phyloP scores from a whole-genome alignment of 2,329 filamentous ascomycete species.

The Penicillium palitans region DNA sequence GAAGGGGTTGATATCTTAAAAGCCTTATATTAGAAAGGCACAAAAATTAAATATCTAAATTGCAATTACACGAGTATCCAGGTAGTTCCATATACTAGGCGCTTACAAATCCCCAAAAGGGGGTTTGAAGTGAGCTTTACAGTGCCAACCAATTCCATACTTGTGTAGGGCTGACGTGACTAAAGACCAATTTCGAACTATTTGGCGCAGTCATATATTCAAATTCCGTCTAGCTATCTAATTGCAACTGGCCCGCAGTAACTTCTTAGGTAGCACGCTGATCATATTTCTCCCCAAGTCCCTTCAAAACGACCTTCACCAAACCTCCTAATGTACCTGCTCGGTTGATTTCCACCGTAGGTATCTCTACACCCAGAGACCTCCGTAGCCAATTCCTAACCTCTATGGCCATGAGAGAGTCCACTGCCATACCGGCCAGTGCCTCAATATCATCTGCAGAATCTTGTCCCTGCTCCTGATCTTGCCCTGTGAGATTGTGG shows the following conservation, averaged over 20 bases:
- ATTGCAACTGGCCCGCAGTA: not conserved
- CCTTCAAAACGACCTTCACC: conserved; percentile 16
- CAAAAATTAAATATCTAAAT: too few relatives aligned
- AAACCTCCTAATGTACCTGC: conserved; percentile 19
- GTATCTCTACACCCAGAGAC: conserved; percentile 26
- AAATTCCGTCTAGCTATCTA: not conserved
- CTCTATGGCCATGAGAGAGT: conserved; percentile 34
- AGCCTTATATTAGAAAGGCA: too few relatives aligned
- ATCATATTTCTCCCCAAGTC: conserved; percentile 16
- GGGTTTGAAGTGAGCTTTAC: not conserved
- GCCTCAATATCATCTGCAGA: conserved; percentile 20
- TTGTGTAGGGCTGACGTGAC: not conserved
- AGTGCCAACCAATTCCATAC: not conserved
- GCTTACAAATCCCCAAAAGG: too few relatives aligned
- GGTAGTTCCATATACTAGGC: too few relatives aligned
- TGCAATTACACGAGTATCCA: too few relatives aligned
- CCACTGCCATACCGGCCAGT: conserved; percentile 23
- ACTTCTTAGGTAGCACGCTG: not conserved
- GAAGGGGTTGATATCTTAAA: too few relatives aligned
- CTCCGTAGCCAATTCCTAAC: conserved; percentile 31
- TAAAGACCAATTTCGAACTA: not conserved
- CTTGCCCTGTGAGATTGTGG: conserved; percentile 8
- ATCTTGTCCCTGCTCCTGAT: not conserved
- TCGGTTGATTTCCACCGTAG: conserved; percentile 58
- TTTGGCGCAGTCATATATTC: not conserved